Base-by-base conservation (phyloP, 164 flowering plant species). In the Dillenia suffruticosa region DNA sequence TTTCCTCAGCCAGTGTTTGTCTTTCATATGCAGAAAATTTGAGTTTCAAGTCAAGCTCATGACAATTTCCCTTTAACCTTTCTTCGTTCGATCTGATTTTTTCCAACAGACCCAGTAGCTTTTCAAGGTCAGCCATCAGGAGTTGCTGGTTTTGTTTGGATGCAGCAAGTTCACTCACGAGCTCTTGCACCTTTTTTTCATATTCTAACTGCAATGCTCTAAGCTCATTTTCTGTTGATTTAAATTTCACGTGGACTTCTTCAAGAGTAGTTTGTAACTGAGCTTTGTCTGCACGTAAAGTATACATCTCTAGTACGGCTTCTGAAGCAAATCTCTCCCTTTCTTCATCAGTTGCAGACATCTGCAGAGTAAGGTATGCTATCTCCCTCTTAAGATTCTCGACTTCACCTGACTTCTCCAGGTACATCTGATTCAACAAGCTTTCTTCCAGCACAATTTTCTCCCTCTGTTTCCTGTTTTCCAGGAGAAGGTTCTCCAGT, bases 381-480 rank as follows among this genome's bases (percentile, higher is more conserved):
- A 83, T 77, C 64, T 83, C 88, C 58, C 70, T 74, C 56, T 83
- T 85, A 67, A 89, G 82, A 56, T 66, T 79, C 74, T 87, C 81
- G 62, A 72, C 77, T 81, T 84, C 87, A 53, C 58, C 54, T 13
- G 62, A 61, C 72, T 80, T 83, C 68, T 83, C 85, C 59, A 71
- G 56, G 48, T 76, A 66, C 72, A 46, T 66, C 67, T 82, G 72
- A 68, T 80, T 72, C 32, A 80, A 55, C 60, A 81, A 63, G 68
- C 70, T 79, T 63, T 81, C 80, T 57, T 55, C 76, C 61, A 56
- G 24, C 57, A 57, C 49, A 63, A 84, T 68, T 70, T 81, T 80
- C 67, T 82, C 84, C 26, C 75, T 76, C 2, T 73, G 73, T 58
- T 76, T 67, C 65, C 51, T 70, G 69, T 82, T 77, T 69, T 81